Percentiles rank a stretch among this genome's conserved stretches.
Evolutionary conservation across 176 grass and related monocot species (phyloP).

Genomic region (Canna indica): DNA sequence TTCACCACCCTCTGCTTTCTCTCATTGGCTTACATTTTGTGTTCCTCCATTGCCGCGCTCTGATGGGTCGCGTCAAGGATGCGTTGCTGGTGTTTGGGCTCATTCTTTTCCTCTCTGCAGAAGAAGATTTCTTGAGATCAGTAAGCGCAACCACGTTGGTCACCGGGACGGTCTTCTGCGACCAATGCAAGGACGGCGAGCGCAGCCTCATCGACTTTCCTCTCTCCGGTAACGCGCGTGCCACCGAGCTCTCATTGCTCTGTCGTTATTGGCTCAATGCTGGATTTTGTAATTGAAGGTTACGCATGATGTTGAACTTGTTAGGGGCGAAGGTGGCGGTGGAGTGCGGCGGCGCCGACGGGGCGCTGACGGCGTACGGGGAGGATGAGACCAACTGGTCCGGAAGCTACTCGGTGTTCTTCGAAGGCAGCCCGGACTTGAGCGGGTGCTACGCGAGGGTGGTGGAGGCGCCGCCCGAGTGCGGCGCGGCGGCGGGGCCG

Average conservation of each 20-base stretch:
- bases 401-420: slow-evolving; percentile 49
- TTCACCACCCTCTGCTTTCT: background rate
- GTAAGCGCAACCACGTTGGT: slow-evolving; percentile 49
- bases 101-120: background rate
- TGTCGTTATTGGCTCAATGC: background rate
- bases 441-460: slow-evolving; percentile 68
- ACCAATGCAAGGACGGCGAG: slow-evolving; percentile 76
- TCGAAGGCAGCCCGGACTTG: slow-evolving; percentile 68
- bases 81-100: background rate
- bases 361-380: background rate
- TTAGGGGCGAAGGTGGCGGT: slow-evolving; percentile 63
- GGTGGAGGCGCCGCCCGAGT: slow-evolving; percentile 43
- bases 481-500: slow-evolving; percentile 27
- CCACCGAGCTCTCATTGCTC: background rate
- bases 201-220: slow-evolving; percentile 69
- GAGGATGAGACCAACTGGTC: slow-evolving; percentile 86
- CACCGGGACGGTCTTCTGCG: slow-evolving; percentile 83
- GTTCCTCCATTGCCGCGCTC: background rate
- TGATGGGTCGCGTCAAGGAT: background rate
- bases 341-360: slow-evolving; percentile 45
- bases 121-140: background rate
- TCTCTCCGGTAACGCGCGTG: slow-evolving; percentile 49
- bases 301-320: background rate
- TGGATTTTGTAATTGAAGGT: background rate
- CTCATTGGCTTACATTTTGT: background rate